Evolutionary conservation across 805 yeast genomes (phyloP).

Genomic region (Starmerella apis): DNA sequence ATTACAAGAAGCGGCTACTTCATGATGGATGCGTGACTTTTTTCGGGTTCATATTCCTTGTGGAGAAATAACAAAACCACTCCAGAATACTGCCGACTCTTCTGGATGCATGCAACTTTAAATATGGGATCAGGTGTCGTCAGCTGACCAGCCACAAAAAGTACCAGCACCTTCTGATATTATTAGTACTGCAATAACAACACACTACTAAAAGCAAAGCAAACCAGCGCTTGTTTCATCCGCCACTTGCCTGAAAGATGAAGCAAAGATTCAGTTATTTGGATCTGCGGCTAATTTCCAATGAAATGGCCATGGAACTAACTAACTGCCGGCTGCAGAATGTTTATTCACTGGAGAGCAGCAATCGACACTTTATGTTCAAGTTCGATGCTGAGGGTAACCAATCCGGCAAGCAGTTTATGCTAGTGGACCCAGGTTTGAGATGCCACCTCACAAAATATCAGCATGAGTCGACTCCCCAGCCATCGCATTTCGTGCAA

Average conservation of each 20-base stretch:
- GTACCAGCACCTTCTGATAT: no score
- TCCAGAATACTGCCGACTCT: no score
- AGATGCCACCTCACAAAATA: slow-evolving; percentile 68
- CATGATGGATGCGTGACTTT: background rate
- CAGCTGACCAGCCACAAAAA: slow-evolving; percentile 4
- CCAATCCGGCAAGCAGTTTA: slow-evolving; percentile 55
- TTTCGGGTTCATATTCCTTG: background rate
- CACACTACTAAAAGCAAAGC: no score
- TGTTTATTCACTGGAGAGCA: slow-evolving; percentile 67
- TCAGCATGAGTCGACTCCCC: slow-evolving; percentile 66
- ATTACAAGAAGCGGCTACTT: no score
- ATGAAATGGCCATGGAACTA: slow-evolving; percentile 51
- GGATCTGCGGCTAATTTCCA: slow-evolving; percentile 61
- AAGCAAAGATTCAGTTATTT: slow-evolving; percentile 80
- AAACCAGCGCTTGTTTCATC: no score
- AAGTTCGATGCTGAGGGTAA: slow-evolving; percentile 60
- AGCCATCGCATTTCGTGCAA: slow-evolving; percentile 76
- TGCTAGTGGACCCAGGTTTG: slow-evolving; percentile 80
- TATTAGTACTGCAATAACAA: no score
- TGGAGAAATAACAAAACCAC: no score
- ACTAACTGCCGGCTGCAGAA: slow-evolving; percentile 67
- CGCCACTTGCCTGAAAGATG: slow-evolving; percentile 15
- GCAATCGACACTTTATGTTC: slow-evolving; percentile 60
- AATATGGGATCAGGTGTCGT: background rate
- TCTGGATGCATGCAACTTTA: no score